Conservation (phyloP, 2,329 filamentous ascomycete species). For the Didymosphaeria variabile region DNA sequence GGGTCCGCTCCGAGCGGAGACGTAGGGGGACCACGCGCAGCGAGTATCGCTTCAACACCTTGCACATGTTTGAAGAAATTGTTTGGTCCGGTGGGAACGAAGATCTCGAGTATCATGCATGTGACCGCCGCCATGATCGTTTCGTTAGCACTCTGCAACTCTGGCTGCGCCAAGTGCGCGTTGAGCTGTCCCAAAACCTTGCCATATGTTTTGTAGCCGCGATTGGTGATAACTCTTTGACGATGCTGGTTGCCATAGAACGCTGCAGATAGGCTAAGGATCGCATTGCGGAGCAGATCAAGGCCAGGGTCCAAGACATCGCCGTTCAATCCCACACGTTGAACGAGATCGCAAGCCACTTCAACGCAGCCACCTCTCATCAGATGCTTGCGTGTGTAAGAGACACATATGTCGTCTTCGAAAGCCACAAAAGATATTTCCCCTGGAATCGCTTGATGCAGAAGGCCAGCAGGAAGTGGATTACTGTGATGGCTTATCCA, state of each 20-base stretch:
- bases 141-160: conserved; percentile 32
- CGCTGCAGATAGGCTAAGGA: conserved; percentile 34
- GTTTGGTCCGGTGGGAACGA: conserved; percentile 35
- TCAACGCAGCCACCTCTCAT: conserved; percentile 37
- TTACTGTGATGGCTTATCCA: conserved; percentile 4
- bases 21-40: conserved; percentile 32
- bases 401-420: conserved; percentile 36
- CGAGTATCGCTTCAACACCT: conserved; percentile 40
- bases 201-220: conserved; percentile 36
- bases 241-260: conserved; percentile 40
- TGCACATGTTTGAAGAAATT: conserved; percentile 40
- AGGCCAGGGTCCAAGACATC: conserved; percentile 23
- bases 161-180: conserved; percentile 24
- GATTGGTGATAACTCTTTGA: conserved; percentile 26
- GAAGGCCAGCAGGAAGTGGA: neutral
- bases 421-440: conserved; percentile 33
- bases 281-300: conserved; percentile 31
- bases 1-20: conserved; percentile 19
- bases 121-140: conserved; percentile 37
- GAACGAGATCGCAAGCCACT: conserved; percentile 35
- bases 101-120: conserved; percentile 41
- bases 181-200: conserved; percentile 37
- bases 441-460: conserved; percentile 9
- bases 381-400: conserved; percentile 38
- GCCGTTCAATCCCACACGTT: conserved; percentile 9